Evolutionary conservation across 2,329 filamentous ascomycete genomes (phyloP).

Genomic region (Cladophialophora immunda): DNA sequence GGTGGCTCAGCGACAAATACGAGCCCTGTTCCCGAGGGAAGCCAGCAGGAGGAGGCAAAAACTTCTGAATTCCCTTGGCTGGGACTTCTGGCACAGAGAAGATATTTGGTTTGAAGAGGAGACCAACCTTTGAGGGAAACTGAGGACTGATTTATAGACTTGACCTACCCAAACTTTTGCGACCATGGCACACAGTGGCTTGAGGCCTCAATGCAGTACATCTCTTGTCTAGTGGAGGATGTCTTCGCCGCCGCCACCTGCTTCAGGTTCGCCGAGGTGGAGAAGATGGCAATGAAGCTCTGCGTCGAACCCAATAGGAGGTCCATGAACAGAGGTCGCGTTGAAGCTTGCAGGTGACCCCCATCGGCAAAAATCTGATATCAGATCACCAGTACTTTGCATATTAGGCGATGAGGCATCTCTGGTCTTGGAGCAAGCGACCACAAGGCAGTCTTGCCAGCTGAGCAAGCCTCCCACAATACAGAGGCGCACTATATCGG

Average conservation of each 20-base stretch:
- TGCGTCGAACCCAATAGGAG: slow-evolving; percentile 14
- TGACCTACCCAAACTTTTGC: slow-evolving; percentile 13
- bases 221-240: slow-evolving; percentile 12
- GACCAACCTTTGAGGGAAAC: neutral
- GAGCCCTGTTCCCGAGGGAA: neutral
- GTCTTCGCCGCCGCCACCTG: slow-evolving; percentile 1
- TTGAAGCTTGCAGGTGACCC: slow-evolving; percentile 11
- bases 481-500: slow-evolving; percentile 1
- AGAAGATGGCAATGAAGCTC: slow-evolving; percentile 11
- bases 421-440: neutral
- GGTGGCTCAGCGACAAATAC: neutral
- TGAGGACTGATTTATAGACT: slow-evolving; percentile 24
- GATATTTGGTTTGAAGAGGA: neutral
- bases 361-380: slow-evolving; percentile 29
- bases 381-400: slow-evolving; percentile 23
- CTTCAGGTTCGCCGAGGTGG: slow-evolving; percentile 10
- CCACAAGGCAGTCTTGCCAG: neutral
- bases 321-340: neutral
- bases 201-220: slow-evolving; percentile 18
- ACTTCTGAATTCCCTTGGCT: neutral
- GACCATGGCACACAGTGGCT: slow-evolving; percentile 27
- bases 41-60: neutral
- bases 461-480: neutral
- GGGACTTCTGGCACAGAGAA: neutral
- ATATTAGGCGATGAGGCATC: slow-evolving; percentile 2